These are phyloP conservation scores for Scedosporium dehoogii DNA, from an alignment of 2,329 filamentous ascomycete species.

Conservation along the genomic window DNA sequence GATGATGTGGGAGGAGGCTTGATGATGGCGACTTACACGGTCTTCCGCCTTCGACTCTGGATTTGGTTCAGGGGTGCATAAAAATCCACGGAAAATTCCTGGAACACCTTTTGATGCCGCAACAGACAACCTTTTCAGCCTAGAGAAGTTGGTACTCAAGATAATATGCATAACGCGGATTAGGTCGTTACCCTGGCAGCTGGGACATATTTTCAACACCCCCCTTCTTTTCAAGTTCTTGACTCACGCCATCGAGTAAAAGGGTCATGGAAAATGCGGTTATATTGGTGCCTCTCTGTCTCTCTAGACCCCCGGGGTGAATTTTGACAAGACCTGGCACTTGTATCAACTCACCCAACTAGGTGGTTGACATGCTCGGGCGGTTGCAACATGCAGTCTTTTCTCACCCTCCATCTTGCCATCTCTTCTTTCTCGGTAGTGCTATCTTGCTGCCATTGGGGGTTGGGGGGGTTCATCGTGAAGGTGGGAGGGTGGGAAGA, in stretches of 20 bases:
- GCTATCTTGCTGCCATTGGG: too few relatives aligned
- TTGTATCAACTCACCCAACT: neutral
- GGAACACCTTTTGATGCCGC: neutral
- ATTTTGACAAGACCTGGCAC: neutral
- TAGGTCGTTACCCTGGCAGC: neutral
- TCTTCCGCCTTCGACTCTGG: too few relatives aligned
- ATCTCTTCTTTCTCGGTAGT: neutral
- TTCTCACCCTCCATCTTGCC: neutral
- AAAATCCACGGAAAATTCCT: neutral
- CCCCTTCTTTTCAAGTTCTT: neutral
- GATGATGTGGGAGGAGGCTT: too few relatives aligned
- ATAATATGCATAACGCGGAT: too few relatives aligned
- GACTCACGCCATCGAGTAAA: neutral
- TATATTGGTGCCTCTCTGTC: neutral
- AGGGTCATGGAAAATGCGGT: neutral
- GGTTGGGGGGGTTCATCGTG: too few relatives aligned
- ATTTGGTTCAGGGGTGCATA: neutral
- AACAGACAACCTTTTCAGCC: neutral
- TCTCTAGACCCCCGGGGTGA: neutral
- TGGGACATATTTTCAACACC: too few relatives aligned
- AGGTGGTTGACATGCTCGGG: neutral
- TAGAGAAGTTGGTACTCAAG: neutral
- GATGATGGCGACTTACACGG: too few relatives aligned
- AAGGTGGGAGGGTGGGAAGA: neutral
- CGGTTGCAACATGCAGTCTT: neutral